Base-by-base conservation (phyloP, 331 rosid genomes). In the Phaseolus coccineus region DNA sequence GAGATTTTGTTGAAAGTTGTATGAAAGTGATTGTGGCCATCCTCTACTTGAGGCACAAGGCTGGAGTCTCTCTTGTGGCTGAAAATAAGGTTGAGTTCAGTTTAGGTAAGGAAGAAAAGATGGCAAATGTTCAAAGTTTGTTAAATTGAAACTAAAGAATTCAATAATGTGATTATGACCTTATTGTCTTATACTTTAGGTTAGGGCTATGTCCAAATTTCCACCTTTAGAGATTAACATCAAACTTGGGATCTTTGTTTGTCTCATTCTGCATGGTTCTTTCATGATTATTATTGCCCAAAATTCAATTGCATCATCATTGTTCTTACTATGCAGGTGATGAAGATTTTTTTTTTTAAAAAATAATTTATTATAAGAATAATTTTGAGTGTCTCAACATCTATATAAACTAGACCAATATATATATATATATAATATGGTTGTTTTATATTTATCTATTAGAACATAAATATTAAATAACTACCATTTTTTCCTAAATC, bases 221-320 rank as follows among this genome's bases (percentile, higher is more conserved):
- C 10, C 16, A 7, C 40, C 39, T 22, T 56, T 57, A 37, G 4
- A 39, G 1, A 56, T 57, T 40, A 39, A 15, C 5, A 40, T 69
- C 68, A 13, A 73, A 57, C 12, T 13, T 73, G 48, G 66, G 56
- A 55, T 73, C 39, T 55, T 55, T 73, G 39, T 55, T 73, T 56
- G 25, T 3, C 24, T 3, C 24, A 11, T 28, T 14, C 16, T n/a
- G 30, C 48, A 31, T 30, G 8, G 2, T 69, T 27, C 59, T 69
- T 69, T 12, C 6, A 4, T 27, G 14, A 19, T 40, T 39, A 8
- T 40, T 39, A 8, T 66, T 5, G 19, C 10, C 37, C 6, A 67
- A 67, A 40, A 24, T 13, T n/a, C 24, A 24, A 1, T 24, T 68
- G 3, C 56, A 25, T 24, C 13, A 13, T 22, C 42, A 6, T 25